phyloP scores from a whole-genome alignment of 768 basidiomycete species.

The Sarcomyxa edulis region DNA sequence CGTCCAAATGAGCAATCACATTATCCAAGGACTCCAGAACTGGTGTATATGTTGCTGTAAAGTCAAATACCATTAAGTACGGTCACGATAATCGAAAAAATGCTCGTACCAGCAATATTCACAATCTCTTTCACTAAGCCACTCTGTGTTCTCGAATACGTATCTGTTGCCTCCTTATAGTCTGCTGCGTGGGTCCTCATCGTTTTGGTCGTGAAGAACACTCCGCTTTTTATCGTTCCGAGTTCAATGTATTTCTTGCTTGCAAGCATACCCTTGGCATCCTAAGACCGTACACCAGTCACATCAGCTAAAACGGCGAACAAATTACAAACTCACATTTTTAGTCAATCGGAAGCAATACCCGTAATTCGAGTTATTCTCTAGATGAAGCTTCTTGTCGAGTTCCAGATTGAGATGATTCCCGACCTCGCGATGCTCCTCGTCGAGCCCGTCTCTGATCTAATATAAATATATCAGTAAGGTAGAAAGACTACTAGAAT shows the following conservation, averaged over 20 bases:
- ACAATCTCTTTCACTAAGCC: conserved; percentile 90
- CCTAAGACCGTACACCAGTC: conserved; percentile 54
- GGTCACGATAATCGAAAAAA: not conserved
- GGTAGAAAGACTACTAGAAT: not conserved
- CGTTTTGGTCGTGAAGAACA: conserved; percentile 79
- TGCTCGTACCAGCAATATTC: conserved; percentile 78
- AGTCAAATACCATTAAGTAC: not conserved
- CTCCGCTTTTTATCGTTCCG: conserved; percentile 78
- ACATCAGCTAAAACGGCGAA: not conserved
- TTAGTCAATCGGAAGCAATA: conserved; percentile 94
- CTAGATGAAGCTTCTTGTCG: conserved; percentile 94
- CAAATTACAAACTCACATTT: conserved; percentile 49
- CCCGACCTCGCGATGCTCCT: conserved; percentile 69
- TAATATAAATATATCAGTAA: conserved; percentile 13
- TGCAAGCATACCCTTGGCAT: conserved; percentile 62
- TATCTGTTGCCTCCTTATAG: conserved; percentile 58
- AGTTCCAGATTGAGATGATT: conserved; percentile 73
- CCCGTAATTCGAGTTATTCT: conserved; percentile 84
- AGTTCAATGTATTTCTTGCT: conserved; percentile 78
- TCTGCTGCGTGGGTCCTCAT: conserved; percentile 72
- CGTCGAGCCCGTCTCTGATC: conserved; percentile 76
- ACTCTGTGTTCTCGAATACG: conserved; percentile 74
- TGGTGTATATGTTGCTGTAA: conserved; percentile 84
- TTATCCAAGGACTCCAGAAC: conserved; percentile 82
- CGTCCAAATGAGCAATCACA: conserved; percentile 86